A percentile compares a stretch with the other conserved stretches of the same genome.
phyloP scores from a whole-genome alignment of 805 yeast species.

The Scheffersomyces stipitis region DNA sequence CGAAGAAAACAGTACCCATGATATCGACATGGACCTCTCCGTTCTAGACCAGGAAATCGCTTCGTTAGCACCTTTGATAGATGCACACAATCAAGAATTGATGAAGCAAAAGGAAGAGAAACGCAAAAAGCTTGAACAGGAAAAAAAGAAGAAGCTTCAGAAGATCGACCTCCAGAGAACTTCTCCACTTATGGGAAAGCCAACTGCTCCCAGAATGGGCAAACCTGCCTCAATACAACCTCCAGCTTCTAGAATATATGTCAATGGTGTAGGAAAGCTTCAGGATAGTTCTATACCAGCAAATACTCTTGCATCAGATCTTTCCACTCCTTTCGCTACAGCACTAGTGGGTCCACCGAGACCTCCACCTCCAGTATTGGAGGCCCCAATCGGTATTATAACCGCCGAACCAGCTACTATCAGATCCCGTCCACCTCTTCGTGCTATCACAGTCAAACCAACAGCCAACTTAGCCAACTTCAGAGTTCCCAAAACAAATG shows the following conservation, averaged over 20 bases:
- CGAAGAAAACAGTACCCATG: conserved; percentile 6
- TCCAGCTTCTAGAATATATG: conserved; percentile 38
- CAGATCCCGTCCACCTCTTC: conserved; percentile 16
- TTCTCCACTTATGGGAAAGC: conserved; percentile 32
- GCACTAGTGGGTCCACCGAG: conserved; percentile 17
- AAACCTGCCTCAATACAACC: conserved; percentile 47
- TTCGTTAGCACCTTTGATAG: conserved; percentile 38
- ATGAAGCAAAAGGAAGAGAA: conserved; percentile 21
- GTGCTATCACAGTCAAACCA: conserved; percentile 29
- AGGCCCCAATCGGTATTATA: conserved; percentile 28
- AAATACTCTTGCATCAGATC: conserved; percentile 2
- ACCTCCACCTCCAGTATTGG: conserved; percentile 39
- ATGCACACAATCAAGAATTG: conserved; percentile 32
- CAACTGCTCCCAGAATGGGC: conserved; percentile 42
- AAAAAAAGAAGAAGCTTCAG: conserved; percentile 16
- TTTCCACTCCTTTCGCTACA: conserved; percentile 9
- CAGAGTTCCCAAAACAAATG: conserved; percentile 34
- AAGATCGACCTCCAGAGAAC: conserved; percentile 5
- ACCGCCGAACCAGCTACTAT: conserved; percentile 21
- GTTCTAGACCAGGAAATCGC: conserved; percentile 42
- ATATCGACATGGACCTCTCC: conserved; percentile 27
- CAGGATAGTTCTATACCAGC: conserved; percentile 1
- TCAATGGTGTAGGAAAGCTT: conserved; percentile 13
- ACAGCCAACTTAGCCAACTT: conserved; percentile 22
- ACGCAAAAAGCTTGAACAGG: conserved; percentile 18